Conservation (phyloP, 164 flowering plant species). For the Macadamia integrifolia region DNA sequence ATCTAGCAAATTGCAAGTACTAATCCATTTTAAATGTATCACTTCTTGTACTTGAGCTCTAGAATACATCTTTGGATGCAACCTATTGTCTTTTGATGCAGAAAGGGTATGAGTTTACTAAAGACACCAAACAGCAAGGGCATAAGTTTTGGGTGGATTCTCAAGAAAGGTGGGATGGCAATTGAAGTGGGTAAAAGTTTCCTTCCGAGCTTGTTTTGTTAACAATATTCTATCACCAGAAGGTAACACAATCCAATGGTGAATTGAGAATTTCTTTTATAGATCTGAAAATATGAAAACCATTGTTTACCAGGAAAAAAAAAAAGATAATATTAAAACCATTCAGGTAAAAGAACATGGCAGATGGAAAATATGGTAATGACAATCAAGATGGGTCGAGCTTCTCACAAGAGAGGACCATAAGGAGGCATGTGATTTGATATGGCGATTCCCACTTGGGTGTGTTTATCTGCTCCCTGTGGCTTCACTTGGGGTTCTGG, state of each 20-base stretch:
- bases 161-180: not conserved
- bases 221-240: constrained; percentile 1
- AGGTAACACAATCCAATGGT: not conserved
- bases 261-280: not conserved
- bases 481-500: constrained; percentile 77
- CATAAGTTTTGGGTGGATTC: not conserved
- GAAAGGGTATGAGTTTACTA: not conserved
- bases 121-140: not conserved
- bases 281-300: not conserved
- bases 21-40: not conserved
- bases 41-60: not conserved
- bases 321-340: not conserved
- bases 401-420: not conserved
- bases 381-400: not conserved
- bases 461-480: constrained; percentile 7
- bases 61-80: not conserved
- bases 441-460: not conserved
- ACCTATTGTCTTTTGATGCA: not conserved
- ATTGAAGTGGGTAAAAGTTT: constrained; percentile 2
- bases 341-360: not conserved
- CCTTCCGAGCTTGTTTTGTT: not conserved
- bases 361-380: not conserved
- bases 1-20: no score
- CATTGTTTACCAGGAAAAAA: no score
- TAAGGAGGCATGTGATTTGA: not conserved